Conservation (phyloP, 495 filamentous ascomycete genomes). For the Talaromyces stipitatus region DNA sequence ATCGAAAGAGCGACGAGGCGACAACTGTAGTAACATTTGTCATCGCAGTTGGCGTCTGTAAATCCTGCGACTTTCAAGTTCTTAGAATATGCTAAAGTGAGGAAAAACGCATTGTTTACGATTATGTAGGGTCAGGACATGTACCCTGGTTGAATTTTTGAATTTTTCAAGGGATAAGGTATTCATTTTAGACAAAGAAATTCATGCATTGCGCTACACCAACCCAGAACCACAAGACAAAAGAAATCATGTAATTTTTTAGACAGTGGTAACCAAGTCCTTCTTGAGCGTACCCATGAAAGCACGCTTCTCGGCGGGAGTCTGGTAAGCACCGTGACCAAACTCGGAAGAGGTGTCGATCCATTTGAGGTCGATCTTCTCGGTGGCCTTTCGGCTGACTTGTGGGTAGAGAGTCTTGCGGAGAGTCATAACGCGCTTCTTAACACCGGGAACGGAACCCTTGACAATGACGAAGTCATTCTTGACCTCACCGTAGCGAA, state of each 20-base stretch:
- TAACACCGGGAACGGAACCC: conserved; percentile 93
- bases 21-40: not conserved
- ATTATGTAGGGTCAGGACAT: not conserved
- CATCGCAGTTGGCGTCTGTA: too few relatives aligned
- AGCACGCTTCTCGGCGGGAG: conserved; percentile 93
- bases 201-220: conserved; percentile 7
- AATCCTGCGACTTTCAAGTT: too few relatives aligned
- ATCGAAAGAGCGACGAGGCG: not conserved
- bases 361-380: conserved; percentile 99
- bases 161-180: not conserved
- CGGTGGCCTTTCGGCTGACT: conserved; percentile 86
- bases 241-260: conserved; percentile 37
- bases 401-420: conserved; percentile 99
- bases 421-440: conserved; percentile 99
- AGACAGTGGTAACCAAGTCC: conserved; percentile 71
- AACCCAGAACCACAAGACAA: conserved; percentile 35
- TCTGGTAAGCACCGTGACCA: conserved; percentile 99
- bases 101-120: too few relatives aligned
- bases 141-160: not conserved
- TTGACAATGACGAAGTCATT: conserved; percentile 99
- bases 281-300: conserved; percentile 99
- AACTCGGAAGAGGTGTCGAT: conserved; percentile 99
- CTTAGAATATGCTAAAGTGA: too few relatives aligned
- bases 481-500: conserved; percentile 98
- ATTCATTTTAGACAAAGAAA: conserved; percentile 6